Conservation (phyloP, 2,329 filamentous ascomycete genomes). For the Fusarium begoniae region DNA sequence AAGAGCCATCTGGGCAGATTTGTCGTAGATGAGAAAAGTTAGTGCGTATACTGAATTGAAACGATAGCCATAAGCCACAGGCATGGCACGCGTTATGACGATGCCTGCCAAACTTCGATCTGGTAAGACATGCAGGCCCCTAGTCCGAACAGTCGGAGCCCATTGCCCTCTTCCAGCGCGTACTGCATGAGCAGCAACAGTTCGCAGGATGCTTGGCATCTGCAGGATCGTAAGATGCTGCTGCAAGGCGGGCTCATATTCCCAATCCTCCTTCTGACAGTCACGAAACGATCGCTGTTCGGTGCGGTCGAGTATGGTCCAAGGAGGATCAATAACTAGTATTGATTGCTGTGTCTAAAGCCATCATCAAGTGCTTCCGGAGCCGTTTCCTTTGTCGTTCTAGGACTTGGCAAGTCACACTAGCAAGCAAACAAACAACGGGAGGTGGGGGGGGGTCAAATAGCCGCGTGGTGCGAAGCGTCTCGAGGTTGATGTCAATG, state of each 20-base stretch:
- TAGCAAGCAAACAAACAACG: constrained; percentile 18
- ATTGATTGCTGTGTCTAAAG: not conserved
- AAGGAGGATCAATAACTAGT: not conserved
- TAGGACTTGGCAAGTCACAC: constrained; percentile 6
- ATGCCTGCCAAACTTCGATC: constrained; percentile 8
- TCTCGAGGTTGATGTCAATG: constrained; percentile 12
- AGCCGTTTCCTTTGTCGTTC: constrained; percentile 21
- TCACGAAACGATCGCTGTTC: not conserved
- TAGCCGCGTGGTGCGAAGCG: constrained; percentile 34
- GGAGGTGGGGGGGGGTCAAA: constrained; percentile 1
- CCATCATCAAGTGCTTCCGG: not conserved
- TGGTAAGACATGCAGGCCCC: not conserved
- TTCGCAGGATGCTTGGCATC: not conserved
- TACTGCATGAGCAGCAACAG: not conserved
- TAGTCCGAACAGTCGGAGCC: not conserved
- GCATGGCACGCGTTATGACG: not conserved
- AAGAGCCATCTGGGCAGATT: not conserved
- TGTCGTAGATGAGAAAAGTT: not conserved
- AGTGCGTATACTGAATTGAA: constrained; percentile 6
- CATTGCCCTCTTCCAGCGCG: not conserved
- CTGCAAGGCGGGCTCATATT: not conserved
- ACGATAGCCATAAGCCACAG: not conserved
- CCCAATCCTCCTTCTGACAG: not conserved
- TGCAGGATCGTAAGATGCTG: constrained; percentile 1
- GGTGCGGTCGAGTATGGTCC: not conserved